Base-by-base conservation (phyloP, 2,329 filamentous ascomycete genomes). In the Xylariaceae sp. region DNA sequence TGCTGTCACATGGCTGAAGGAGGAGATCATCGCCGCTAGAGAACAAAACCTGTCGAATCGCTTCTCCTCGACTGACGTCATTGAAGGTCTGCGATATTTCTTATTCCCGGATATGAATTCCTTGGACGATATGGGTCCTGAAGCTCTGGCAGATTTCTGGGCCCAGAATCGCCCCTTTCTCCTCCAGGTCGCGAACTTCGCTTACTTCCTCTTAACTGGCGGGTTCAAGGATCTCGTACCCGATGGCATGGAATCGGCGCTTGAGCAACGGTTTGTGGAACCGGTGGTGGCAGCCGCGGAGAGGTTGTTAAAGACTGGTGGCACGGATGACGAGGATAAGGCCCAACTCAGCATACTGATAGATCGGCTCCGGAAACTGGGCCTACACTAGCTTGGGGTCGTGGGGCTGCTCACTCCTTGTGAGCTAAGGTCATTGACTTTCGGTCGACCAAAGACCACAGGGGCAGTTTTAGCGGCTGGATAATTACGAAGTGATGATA, bases 1-100 rank as follows among this genome's bases (percentile, higher is more conserved):
- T 42, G 85, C 85, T 0, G 78, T 88, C 3, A 78, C 79, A 3
- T 89, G 86, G 86, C 71, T 88, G 32, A 81, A 84, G 51, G 85
- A 88, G 63, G 86, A 88, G 67, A 73, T 88, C 16, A 76, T 86
- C 7, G 69, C 76, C 3, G 79, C 81, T 2, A 71, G 52, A 48
- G 54, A 69, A 23, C 62, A 60, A 2, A 66, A 67, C 40, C 58
- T 66, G 26, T 61, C 71, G 5, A 72, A 70, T 52, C 59, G 68
- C 4, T 88, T 88, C 67, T 71, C 78, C 10, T 78, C 75, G 3
- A 73, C 81, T 0, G 81, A 84, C 16, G 82, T 82, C 43, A 73
- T 88, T 19, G 81, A 86, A 42, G 77, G 78, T 19, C 75, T 86
- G n/a, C 83, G 87, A 65, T 85, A 87, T 63, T 78, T 78, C 44